Conservation (phyloP, 495 filamentous ascomycete species). For the Tuber umbilicatum region DNA sequence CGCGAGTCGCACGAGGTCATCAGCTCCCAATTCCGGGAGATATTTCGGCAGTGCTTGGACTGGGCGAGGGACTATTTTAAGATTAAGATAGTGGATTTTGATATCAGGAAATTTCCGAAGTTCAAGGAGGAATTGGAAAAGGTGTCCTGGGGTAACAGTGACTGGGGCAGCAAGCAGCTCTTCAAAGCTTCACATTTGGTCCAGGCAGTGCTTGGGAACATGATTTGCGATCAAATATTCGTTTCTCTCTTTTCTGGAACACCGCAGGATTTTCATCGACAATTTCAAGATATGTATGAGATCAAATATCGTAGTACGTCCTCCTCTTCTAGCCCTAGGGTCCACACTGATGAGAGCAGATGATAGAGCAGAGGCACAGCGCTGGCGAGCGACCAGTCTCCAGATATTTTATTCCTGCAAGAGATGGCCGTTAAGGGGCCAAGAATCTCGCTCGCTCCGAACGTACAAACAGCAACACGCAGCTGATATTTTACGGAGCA, state of each 20-base stretch:
- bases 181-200: slow-evolving; percentile 25
- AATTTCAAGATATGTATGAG: slow-evolving; percentile 13
- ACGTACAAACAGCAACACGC: background rate
- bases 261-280: background rate
- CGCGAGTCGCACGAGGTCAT: slow-evolving; percentile 12
- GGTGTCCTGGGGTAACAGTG: slow-evolving; percentile 10
- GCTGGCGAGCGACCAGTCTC: slow-evolving; percentile 16
- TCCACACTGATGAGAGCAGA: slow-evolving; percentile 3
- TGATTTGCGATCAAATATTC: slow-evolving; percentile 12
- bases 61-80: slow-evolving; percentile 30
- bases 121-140: slow-evolving; percentile 8
- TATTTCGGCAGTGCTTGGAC: slow-evolving; percentile 17
- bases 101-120: slow-evolving; percentile 4
- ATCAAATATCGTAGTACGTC: slow-evolving; percentile 18
- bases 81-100: slow-evolving; percentile 11
- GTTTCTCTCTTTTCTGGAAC: slow-evolving; percentile 14
- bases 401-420: background rate
- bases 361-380: slow-evolving; percentile 17
- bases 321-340: background rate
- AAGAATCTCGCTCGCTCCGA: background rate
- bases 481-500: background rate
- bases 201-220: slow-evolving; percentile 21
- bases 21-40: slow-evolving; percentile 14
- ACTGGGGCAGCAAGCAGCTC: slow-evolving; percentile 3
- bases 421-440: background rate